Base-by-base conservation (phyloP, 2,329 filamentous ascomycete genomes). In the Phyllosticta ampelicida region DNA sequence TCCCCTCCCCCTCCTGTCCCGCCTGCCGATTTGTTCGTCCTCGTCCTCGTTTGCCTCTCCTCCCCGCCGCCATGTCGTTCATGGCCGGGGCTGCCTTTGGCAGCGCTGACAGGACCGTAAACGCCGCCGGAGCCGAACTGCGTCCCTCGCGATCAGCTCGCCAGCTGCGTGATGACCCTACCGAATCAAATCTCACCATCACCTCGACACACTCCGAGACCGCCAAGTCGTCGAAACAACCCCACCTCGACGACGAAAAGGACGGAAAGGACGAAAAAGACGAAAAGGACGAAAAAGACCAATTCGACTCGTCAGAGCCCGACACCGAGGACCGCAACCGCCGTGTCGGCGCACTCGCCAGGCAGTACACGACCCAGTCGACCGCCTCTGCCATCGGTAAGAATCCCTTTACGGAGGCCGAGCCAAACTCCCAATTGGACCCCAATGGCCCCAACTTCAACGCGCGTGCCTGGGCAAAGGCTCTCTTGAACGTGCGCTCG, bases 391-490 rank as follows among this genome's bases (percentile, higher is more conserved):
- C 73, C 3, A 65, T 68, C n/a, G 66, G 69, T 52, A 67, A 69
- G 60, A 73, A 72, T 53, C 69, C 69, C 0, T 73, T 72, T 63
- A 60, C 66, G 56, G 56, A 69, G 21, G 73, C 75, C 11, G 66
- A 71, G 26, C 63, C 72, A 28, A 73, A 70, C 58, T 77, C 75
- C 0, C 64, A 70, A 9, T 65, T 78, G n/a, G 75, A 79, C 60
- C 77, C 77, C 18, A 65, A 71, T 62, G 72, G 74, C 53, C 65
- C 70, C 1, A 71, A 78, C 63, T 79, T 79, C 71, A 74, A 72
- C 51, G 74, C 76, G 19, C 68, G 76, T 30, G 68, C 72, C 61
- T 79, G 77, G 77, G 74, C 75, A 50, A 78, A 77, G 65, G 74
- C 75, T 19, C 75, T 78, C 70, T 71, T 78, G 60, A 75, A 78